Conservation (phyloP, 2,329 filamentous ascomycete species). For the Fusarium kyushuense region DNA sequence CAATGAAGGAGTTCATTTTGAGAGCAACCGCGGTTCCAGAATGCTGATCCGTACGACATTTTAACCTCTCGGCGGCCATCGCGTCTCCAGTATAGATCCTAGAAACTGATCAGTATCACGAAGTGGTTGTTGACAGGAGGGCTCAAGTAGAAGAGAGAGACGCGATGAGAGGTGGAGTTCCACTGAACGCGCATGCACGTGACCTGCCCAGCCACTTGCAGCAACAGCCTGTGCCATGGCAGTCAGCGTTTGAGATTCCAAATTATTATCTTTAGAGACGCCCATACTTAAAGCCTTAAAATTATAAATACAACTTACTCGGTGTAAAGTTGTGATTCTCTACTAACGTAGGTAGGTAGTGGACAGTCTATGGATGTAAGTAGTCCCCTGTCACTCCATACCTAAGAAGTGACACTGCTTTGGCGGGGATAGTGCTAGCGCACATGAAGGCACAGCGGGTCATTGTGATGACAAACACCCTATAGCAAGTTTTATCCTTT, state of each 20-base stretch:
- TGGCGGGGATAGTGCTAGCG: conserved; percentile 24
- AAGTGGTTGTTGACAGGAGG: conserved; percentile 35
- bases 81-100: conserved; percentile 37
- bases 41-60: conserved; percentile 35
- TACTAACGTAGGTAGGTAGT: background rate
- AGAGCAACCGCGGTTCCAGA: conserved; percentile 31
- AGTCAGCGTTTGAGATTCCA: background rate
- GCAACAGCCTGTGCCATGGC: background rate
- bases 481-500: conserved; percentile 33
- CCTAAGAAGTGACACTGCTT: background rate
- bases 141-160: conserved; percentile 12
- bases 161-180: conserved; percentile 22
- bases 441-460: conserved; percentile 43
- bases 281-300: background rate
- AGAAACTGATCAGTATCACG: conserved; percentile 33
- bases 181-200: conserved; percentile 45
- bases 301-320: background rate
- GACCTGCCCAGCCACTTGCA: conserved; percentile 24
- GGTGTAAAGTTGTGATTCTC: background rate
- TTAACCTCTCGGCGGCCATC: conserved; percentile 9
- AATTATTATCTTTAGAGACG: background rate
- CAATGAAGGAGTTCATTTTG: conserved; percentile 61
- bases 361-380: background rate
- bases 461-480: conserved; percentile 39
- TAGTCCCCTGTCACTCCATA: background rate